Conservation (phyloP, 1,284 basidiomycete species). For the Papiliotrema nemorosa region DNA sequence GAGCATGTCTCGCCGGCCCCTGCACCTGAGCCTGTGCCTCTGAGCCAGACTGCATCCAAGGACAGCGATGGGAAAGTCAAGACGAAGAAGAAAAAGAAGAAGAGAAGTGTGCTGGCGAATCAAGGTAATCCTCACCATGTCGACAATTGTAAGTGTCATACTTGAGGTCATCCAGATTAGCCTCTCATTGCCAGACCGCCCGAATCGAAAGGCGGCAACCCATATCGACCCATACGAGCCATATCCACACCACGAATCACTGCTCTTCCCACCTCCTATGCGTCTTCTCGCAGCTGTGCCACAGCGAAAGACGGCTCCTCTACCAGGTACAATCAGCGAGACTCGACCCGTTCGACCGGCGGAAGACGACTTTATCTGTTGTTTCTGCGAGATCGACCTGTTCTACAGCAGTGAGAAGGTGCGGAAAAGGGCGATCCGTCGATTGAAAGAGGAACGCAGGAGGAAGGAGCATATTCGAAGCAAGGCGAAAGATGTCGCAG, state of each 20-base stretch:
- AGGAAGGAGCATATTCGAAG: slow-evolving; percentile 70
- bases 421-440: slow-evolving; percentile 64
- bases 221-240: slow-evolving; percentile 34
- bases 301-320: slow-evolving; percentile 14
- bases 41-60: slow-evolving; percentile 3
- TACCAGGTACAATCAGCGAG: slow-evolving; percentile 11
- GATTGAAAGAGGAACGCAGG: slow-evolving; percentile 71
- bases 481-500: slow-evolving; percentile 57
- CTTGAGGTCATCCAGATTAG: background rate
- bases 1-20: background rate
- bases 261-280: slow-evolving; percentile 47
- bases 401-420: slow-evolving; percentile 69
- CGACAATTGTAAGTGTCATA: slow-evolving; percentile 56
- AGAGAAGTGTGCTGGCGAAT: slow-evolving; percentile 75
- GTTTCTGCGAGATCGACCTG: slow-evolving; percentile 78
- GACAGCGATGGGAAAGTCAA: slow-evolving; percentile 1
- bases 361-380: slow-evolving; percentile 81
- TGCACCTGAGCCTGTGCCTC: background rate
- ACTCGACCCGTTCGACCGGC: slow-evolving; percentile 50
- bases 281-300: slow-evolving; percentile 37
- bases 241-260: slow-evolving; percentile 29
- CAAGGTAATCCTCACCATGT: slow-evolving; percentile 86
- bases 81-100: slow-evolving; percentile 73
- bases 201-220: slow-evolving; percentile 27
- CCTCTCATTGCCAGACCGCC: slow-evolving; percentile 34